These are phyloP conservation scores for Hibiscus mutabilis DNA, from an alignment of 345 rosid genomes.

Conservation along the genomic window DNA sequence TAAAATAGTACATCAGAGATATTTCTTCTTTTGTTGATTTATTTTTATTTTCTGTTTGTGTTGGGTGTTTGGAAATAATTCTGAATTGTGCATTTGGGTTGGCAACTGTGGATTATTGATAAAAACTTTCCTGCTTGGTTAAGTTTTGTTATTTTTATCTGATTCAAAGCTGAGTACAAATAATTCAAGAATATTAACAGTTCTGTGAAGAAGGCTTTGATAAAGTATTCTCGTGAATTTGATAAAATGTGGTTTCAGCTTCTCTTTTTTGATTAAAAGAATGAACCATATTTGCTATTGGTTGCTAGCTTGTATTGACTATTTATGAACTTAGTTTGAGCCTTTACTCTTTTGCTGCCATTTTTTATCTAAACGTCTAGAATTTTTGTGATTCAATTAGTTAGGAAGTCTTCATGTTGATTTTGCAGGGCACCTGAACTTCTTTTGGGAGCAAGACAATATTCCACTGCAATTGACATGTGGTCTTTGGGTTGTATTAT, in stretches of 20 bases:
- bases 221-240: neutral
- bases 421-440: slow-evolving; percentile 79
- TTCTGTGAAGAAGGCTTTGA: neutral
- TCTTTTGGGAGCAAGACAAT: slow-evolving; percentile 63
- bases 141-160: neutral
- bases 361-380: neutral
- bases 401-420: neutral
- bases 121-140: neutral
- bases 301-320: neutral
- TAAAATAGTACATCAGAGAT: neutral
- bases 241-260: neutral
- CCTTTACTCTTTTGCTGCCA: neutral
- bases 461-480: slow-evolving; percentile 89
- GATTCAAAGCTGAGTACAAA: neutral
- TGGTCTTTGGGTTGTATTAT: slow-evolving; percentile 94
- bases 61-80: neutral
- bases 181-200: neutral
- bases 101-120: neutral
- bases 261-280: neutral
- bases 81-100: neutral
- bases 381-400: neutral
- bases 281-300: neutral
- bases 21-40: neutral
- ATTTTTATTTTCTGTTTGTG: neutral
- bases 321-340: neutral